Percentiles rank a stretch among this genome's conserved stretches.
Evolutionary conservation across 2,329 filamentous ascomycete species (phyloP).

Genomic region (Fusarium secorum): DNA sequence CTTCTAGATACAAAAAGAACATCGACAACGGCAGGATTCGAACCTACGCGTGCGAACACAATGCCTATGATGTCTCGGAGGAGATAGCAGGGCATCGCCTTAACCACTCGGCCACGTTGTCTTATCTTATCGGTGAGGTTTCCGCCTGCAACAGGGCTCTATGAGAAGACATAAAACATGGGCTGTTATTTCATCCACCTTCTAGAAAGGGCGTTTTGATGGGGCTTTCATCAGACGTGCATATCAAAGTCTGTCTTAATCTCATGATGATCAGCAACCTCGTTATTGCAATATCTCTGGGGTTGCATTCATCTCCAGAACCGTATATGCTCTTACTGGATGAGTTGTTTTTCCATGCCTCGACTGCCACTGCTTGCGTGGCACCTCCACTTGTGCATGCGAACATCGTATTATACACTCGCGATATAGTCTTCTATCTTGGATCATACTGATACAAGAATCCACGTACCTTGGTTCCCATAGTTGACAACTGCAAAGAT

Average conservation of each 20-base stretch:
- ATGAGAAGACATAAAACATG: neutral
- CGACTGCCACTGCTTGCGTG: neutral
- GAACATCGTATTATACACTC: neutral
- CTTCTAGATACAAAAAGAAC: neutral
- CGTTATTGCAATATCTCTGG: neutral
- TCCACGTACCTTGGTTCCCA: too few relatives aligned
- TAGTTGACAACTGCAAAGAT: neutral
- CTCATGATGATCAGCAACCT: neutral
- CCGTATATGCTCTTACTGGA: neutral
- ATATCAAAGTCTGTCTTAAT: neutral
- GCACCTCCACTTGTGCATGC: neutral
- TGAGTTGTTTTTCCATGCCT: neutral
- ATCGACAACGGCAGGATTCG: slow-evolving; percentile 27
- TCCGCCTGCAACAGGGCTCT: accelerated
- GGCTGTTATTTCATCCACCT: neutral
- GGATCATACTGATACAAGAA: neutral
- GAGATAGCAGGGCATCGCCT: slow-evolving; percentile 27
- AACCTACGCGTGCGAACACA: slow-evolving; percentile 29
- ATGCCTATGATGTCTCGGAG: slow-evolving; percentile 20
- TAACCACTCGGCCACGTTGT: slow-evolving; percentile 29
- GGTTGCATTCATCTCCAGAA: neutral
- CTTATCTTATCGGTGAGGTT: neutral
- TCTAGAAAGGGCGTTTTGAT: neutral
- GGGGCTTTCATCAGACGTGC: neutral
- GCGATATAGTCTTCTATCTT: neutral